These are phyloP conservation scores for Chimonanthus salicifolius DNA, from an alignment of 164 flowering plant genomes.

Conservation along the genomic window DNA sequence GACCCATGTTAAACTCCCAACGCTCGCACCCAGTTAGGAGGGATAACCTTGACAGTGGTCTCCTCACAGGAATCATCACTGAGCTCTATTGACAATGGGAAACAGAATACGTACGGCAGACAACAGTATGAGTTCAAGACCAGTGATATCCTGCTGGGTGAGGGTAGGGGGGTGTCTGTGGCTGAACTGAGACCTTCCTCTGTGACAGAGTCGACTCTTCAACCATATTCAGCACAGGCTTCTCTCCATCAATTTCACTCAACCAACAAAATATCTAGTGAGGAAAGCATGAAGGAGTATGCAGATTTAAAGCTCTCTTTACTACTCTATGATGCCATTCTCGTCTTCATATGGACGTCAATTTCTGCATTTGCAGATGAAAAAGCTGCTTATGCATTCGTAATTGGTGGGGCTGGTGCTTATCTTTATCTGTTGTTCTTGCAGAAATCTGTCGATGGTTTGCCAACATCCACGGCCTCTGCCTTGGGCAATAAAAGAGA, in stretches of 20 bases:
- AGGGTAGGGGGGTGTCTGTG: slow-evolving; percentile 53
- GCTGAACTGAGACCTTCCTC: slow-evolving; percentile 63
- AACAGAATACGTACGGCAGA: slow-evolving; percentile 16
- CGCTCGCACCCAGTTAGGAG: slow-evolving; percentile 24
- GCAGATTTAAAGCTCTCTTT: slow-evolving; percentile 68
- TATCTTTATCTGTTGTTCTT: slow-evolving; percentile 63
- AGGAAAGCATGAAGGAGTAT: slow-evolving; percentile 83
- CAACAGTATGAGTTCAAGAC: slow-evolving; percentile 41
- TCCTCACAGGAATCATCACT: slow-evolving; percentile 9
- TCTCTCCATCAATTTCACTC: slow-evolving; percentile 16
- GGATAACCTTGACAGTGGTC: slow-evolving; percentile 39
- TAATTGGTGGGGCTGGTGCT: slow-evolving; percentile 63
- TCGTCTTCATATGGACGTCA: slow-evolving; percentile 49
- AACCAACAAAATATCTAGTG: slow-evolving; percentile 26
- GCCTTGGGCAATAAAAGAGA: slow-evolving; percentile 12
- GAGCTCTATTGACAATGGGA: slow-evolving; percentile 17
- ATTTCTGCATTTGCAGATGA: slow-evolving; percentile 39
- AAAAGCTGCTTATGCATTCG: slow-evolving; percentile 45
- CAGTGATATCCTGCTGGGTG: slow-evolving; percentile 67
- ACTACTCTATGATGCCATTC: slow-evolving; percentile 58
- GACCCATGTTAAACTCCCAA: no score
- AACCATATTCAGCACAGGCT: slow-evolving; percentile 13
- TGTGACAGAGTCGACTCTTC: slow-evolving; percentile 26
- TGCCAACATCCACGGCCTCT: slow-evolving; percentile 36
- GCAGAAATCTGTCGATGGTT: slow-evolving; percentile 77